Evolutionary conservation across 495 filamentous ascomycete genomes (phyloP).

Genomic region (Daldinia caldariorum): DNA sequence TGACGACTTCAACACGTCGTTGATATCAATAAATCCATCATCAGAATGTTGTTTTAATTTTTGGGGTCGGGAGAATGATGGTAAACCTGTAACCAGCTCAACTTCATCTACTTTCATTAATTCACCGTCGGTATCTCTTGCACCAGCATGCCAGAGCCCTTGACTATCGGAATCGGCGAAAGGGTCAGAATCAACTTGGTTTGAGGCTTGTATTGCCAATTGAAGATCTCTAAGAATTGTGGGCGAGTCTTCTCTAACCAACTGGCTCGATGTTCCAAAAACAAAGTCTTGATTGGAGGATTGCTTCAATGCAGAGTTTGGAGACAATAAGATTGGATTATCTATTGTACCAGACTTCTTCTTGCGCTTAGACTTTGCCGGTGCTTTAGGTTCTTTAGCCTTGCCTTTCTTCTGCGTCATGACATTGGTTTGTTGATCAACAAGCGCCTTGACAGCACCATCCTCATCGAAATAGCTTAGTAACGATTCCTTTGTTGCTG

Average conservation of each 20-base stretch:
- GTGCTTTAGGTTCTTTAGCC: slow-evolving; percentile 46
- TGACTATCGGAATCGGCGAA: slow-evolving; percentile 49
- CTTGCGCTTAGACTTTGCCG: slow-evolving; percentile 51
- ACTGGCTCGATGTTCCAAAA: slow-evolving; percentile 93
- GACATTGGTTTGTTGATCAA: slow-evolving; percentile 46
- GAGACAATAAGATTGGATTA: slow-evolving; percentile 71
- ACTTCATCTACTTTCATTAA: slow-evolving; percentile 67
- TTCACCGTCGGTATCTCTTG: slow-evolving; percentile 69
- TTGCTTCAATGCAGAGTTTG: slow-evolving; percentile 72
- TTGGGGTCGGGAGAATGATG: background rate
- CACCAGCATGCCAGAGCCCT: slow-evolving; percentile 72
- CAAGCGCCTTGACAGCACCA: slow-evolving; percentile 45
- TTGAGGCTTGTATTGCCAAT: slow-evolving; percentile 72
- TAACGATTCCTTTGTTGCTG: slow-evolving; percentile 44
- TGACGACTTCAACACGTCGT: slow-evolving; percentile 48
- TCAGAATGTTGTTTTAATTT: slow-evolving; percentile 2
- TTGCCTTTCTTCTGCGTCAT: slow-evolving; percentile 50
- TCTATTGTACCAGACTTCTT: slow-evolving; percentile 56
- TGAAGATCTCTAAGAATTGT: slow-evolving; percentile 73
- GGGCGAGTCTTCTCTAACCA: slow-evolving; percentile 80
- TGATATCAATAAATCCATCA: slow-evolving; percentile 52
- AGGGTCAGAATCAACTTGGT: slow-evolving; percentile 52
- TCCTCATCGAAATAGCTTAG: slow-evolving; percentile 49
- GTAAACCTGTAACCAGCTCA: slow-evolving; percentile 59
- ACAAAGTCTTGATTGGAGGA: slow-evolving; percentile 81